Evolutionary conservation across 2,329 filamentous ascomycete species (phyloP).

Genomic region (Paraphoma sp.): DNA sequence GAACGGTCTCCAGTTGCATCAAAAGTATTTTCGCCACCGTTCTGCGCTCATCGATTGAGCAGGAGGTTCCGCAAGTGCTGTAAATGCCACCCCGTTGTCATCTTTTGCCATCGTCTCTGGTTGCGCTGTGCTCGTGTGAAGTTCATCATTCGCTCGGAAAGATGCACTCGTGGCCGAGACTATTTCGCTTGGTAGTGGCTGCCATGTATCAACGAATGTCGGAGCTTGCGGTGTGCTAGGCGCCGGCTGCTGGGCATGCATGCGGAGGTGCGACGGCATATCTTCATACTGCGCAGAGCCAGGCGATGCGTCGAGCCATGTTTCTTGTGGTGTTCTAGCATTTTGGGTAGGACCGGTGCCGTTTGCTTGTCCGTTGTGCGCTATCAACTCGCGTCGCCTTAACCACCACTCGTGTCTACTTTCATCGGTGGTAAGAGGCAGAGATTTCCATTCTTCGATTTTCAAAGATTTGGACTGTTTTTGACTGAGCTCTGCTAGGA

Average conservation of each 20-base stretch:
- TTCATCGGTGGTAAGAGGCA: slow-evolving; percentile 17
- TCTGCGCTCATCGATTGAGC: slow-evolving; percentile 1
- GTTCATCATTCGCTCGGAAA: background rate
- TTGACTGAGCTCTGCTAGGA: slow-evolving; percentile 11
- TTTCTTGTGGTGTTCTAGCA: slow-evolving; percentile 1
- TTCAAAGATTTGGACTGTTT: slow-evolving; percentile 26
- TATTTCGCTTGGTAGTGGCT: background rate
- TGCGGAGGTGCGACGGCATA: background rate
- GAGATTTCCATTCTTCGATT: slow-evolving; percentile 28
- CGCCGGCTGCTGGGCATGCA: background rate
- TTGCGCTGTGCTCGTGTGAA: background rate
- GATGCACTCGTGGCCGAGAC: background rate
- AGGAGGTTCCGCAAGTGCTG: background rate
- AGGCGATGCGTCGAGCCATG: slow-evolving; percentile 6
- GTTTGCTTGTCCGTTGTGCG: background rate
- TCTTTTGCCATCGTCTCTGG: background rate
- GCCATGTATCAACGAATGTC: slow-evolving; percentile 3
- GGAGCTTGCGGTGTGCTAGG: background rate
- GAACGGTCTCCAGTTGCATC: background rate
- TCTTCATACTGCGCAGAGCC: slow-evolving; percentile 5
- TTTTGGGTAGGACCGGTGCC: background rate
- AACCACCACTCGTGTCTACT: slow-evolving; percentile 22
- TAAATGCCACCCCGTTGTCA: background rate
- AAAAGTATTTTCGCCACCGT: slow-evolving; percentile 25
- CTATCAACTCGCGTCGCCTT: slow-evolving; percentile 5